These are phyloP conservation scores for Halophytophthora batemanensis DNA, from an alignment of 352 stramenopile species.

Conservation along the genomic window DNA sequence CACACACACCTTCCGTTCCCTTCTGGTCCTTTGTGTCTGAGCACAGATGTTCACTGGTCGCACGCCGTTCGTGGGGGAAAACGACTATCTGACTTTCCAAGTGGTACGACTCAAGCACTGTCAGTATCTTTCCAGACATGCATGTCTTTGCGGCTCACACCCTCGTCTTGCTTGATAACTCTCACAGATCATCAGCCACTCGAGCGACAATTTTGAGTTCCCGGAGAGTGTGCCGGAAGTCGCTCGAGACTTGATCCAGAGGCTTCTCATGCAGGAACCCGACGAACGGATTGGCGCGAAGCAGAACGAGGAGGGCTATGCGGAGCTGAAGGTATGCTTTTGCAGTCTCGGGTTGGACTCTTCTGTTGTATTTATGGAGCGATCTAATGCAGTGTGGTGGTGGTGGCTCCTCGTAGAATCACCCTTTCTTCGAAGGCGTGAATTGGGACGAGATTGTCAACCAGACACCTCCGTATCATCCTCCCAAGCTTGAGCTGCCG, in stretches of 20 bases:
- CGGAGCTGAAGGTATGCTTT: constrained; percentile 55
- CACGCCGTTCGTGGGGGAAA: constrained; percentile 87
- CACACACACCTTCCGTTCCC: background rate
- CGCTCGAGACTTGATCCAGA: constrained; percentile 69
- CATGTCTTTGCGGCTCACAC: background rate
- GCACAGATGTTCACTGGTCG: constrained; percentile 74
- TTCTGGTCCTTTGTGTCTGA: background rate
- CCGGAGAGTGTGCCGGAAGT: constrained; percentile 60
- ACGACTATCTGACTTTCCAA: constrained; percentile 91
- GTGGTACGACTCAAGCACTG: constrained; percentile 32
- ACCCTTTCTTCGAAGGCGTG: constrained; percentile 78
- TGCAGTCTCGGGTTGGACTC: background rate
- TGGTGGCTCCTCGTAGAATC: constrained; percentile 30
- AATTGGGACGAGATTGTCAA: constrained; percentile 64
- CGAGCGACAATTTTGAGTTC: constrained; percentile 73
- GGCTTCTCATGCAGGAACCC: constrained; percentile 69
- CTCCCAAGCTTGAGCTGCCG: constrained; percentile 48
- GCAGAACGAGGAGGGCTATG: constrained; percentile 63
- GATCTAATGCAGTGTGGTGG: background rate
- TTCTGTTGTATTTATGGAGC: background rate
- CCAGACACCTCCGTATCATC: constrained; percentile 54
- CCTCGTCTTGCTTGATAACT: background rate
- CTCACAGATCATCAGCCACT: constrained; percentile 76
- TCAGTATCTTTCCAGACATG: background rate
- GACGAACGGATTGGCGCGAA: constrained; percentile 68